Evolutionary conservation across 169 alveolate species (phyloP), one percentile per base, ranked within the genome.

Genomic region (Perkinsus chesapeaki): DNA sequence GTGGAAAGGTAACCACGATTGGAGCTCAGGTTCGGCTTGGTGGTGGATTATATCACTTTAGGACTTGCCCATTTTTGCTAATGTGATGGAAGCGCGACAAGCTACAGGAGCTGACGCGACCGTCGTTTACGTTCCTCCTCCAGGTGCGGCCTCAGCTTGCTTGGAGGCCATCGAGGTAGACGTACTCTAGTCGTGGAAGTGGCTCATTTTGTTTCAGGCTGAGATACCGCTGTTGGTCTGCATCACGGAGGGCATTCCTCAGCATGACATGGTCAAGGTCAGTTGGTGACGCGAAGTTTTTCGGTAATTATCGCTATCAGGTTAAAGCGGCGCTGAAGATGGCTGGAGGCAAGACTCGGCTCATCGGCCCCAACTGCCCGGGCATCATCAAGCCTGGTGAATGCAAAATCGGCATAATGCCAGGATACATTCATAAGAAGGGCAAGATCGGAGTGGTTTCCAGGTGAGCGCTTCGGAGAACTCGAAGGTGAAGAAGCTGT

Each of bases 281-380:
- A 97, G 97, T 91, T 94, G 95, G 39, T 95, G 96, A 1, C 31
- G 37, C 82, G 82, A n/a, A n/a, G n/a, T n/a, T n/a, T n/a, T n/a
- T n/a, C n/a, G n/a, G n/a, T n/a, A n/a, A n/a, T n/a, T n/a, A n/a
- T n/a, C 38, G 93, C 96, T 91, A 94, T 97, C 39, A 97, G 95
- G 96, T 60, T 48, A 93, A 92, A 91, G 94, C 91, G 39, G 96
- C 96, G 16, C 47, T 96, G 39, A 96, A 94, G 47, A 96, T 94
- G 91, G 97, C 82, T 20, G 82, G 96, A 93, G 95, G 93, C 93
- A 98, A 98, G 91, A 96, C 98, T 12, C 96, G 98, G 34, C 96
- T 98, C 39, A 98, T 98, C 39, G 99, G 99, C 37, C 99, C 99
- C n/a, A 99, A 99, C 96, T 99, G 99, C 95, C 99, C 99, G 48